Evolutionary conservation across 2,329 filamentous ascomycete genomes (phyloP).

Genomic region (Aspergillus sp.): DNA sequence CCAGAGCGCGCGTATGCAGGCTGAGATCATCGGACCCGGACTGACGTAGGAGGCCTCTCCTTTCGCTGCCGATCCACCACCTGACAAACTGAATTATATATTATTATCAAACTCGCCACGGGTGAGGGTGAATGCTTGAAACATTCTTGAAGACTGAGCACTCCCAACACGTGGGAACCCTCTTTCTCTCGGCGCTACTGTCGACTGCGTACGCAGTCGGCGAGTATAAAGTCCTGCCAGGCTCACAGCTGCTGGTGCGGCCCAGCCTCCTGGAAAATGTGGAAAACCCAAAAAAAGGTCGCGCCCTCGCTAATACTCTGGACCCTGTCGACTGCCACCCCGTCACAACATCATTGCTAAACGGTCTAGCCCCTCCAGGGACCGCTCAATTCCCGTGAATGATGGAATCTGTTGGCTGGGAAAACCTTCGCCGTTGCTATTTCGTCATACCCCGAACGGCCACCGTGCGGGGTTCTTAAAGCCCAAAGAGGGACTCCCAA

Average conservation of each 20-base stretch:
- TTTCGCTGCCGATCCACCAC: conserved; percentile 7
- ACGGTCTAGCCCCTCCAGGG: conserved; percentile 11
- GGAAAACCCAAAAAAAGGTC: background rate
- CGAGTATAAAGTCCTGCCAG: background rate
- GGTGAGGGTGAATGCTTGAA: too few species aligned
- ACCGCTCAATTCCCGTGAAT: conserved; percentile 7
- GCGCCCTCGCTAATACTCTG: conserved; percentile 6
- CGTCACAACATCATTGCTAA: conserved; percentile 1
- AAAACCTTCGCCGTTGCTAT: conserved; percentile 3
- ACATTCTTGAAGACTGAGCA: too few species aligned
- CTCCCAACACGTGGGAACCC: conserved; percentile 8
- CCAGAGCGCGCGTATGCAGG: conserved; percentile 15
- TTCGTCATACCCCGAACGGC: conserved; percentile 7
- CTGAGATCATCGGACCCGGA: conserved; percentile 20
- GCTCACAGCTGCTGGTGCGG: background rate
- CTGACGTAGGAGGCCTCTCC: conserved; percentile 12
- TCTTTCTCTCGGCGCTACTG: background rate
- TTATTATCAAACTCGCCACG: too few species aligned
- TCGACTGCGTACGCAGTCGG: background rate
- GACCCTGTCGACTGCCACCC: conserved; percentile 10
- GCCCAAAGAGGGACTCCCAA: background rate
- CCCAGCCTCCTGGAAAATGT: conserved; percentile 11
- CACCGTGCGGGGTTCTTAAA: background rate
- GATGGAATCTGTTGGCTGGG: background rate
- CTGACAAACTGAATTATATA: background rate